A percentile compares a stretch with the other conserved stretches of the same genome.
phyloP scores from a whole-genome alignment of 2,329 filamentous ascomycete genomes.

The Neofusicoccum cordaticola region DNA sequence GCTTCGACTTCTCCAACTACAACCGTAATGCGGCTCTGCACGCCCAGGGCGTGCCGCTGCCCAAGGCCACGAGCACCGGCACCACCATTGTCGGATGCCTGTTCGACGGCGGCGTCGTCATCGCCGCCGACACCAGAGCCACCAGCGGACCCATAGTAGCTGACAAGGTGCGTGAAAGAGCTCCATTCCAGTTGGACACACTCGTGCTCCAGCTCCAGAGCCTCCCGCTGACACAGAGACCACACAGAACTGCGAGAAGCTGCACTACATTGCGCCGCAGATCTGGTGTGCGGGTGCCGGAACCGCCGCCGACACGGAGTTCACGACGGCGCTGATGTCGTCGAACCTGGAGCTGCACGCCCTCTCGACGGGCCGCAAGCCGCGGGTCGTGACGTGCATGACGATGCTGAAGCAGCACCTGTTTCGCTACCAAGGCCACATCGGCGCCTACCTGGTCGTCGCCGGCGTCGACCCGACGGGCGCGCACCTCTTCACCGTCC shows the following conservation, averaged over 20 bases:
- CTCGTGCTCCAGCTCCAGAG: conserved; percentile 6
- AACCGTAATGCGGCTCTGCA: conserved; percentile 97
- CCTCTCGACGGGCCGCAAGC: conserved; percentile 92
- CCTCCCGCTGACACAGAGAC: conserved; percentile 18
- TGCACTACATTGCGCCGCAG: conserved; percentile 97
- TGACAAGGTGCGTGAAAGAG: conserved; percentile 67
- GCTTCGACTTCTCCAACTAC: conserved; percentile 99
- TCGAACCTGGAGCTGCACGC: conserved; percentile 98
- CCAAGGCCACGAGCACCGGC: conserved; percentile 97
- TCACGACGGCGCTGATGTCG: conserved; percentile 97
- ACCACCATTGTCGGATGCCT: conserved; percentile 98
- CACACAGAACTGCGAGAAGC: conserved; percentile 90
- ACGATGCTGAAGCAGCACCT: conserved; percentile 99
- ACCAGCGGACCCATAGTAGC: conserved; percentile 97
- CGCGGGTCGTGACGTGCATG: conserved; percentile 98
- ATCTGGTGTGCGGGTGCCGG: conserved; percentile 99
- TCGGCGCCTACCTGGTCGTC: conserved; percentile 95
- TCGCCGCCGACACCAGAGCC: conserved; percentile 96
- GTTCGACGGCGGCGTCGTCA: conserved; percentile 95
- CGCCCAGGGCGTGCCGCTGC: conserved; percentile 86
- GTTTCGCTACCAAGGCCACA: conserved; percentile 96
- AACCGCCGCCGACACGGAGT: conserved; percentile 97
- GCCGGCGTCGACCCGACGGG: conserved; percentile 96
- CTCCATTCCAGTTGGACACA: not conserved
- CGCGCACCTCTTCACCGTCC: conserved; percentile 92